Conservation (phyloP, 352 stramenopile species). For the Phytophthora meadii region DNA sequence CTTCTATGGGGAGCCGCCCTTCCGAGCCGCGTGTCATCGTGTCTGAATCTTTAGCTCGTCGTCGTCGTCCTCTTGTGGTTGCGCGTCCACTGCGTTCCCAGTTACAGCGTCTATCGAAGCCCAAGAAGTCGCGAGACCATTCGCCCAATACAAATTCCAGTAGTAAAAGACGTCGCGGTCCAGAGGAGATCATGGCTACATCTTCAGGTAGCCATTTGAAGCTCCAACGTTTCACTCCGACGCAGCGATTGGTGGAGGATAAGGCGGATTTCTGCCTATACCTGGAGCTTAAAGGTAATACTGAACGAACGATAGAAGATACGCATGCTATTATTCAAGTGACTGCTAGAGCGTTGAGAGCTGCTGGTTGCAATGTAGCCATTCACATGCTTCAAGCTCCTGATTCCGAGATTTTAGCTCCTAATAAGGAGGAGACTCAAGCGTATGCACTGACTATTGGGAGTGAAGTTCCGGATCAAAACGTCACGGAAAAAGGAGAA, state of each 20-base stretch:
- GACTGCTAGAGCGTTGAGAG: slow-evolving; percentile 41
- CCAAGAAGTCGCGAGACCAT: slow-evolving; percentile 8
- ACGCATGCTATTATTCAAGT: slow-evolving; percentile 50
- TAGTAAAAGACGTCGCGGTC: slow-evolving; percentile 16
- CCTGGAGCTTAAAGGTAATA: slow-evolving; percentile 19
- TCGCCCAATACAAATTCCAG: not conserved
- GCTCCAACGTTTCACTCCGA: slow-evolving; percentile 39
- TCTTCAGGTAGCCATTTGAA: slow-evolving; percentile 34
- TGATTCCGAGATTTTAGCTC: slow-evolving; percentile 32
- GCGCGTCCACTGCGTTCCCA: slow-evolving; percentile 18
- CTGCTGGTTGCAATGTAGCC: slow-evolving; percentile 48
- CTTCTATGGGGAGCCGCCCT: not conserved
- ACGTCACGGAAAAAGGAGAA: slow-evolving; percentile 8
- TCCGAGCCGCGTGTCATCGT: slow-evolving; percentile 1
- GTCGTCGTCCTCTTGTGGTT: slow-evolving; percentile 19
- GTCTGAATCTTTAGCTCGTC: slow-evolving; percentile 20
- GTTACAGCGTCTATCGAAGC: slow-evolving; percentile 27
- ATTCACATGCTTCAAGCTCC: slow-evolving; percentile 50
- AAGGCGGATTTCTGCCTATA: slow-evolving; percentile 53
- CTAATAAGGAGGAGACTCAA: slow-evolving; percentile 36
- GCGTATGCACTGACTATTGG: slow-evolving; percentile 58
- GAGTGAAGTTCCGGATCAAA: slow-evolving; percentile 34
- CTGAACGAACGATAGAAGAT: slow-evolving; percentile 24
- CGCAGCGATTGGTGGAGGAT: slow-evolving; percentile 38
- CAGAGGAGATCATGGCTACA: not conserved